Percentiles rank a stretch among this genome's conserved stretches.
phyloP scores from a whole-genome alignment of 192 early-diverging fungal species.

The Kappamyces sp. region DNA sequence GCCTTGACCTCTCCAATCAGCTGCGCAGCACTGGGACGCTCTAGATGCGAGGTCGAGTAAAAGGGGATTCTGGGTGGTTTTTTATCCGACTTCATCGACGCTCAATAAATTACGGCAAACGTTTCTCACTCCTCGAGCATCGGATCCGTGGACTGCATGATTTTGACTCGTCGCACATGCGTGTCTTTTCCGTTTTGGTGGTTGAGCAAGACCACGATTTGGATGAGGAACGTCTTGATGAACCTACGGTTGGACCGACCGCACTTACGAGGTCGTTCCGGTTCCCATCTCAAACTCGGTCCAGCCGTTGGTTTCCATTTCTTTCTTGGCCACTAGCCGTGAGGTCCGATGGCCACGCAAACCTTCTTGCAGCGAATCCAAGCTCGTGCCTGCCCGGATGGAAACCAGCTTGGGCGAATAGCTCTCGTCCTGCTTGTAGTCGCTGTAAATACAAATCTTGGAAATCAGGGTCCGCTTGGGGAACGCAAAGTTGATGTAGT shows the following conservation, averaged over 20 bases:
- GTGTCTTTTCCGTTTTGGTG: constrained; percentile 81
- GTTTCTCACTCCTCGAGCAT: no score
- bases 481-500: constrained; percentile 71
- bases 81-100: no score
- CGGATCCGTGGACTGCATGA: no score
- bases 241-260: background rate
- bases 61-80: no score
- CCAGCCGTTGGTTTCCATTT: background rate
- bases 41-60: no score
- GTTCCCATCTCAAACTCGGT: no score
- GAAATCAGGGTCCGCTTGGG: constrained; percentile 49
- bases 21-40: no score
- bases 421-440: constrained; percentile 74
- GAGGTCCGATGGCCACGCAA: background rate
- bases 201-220: constrained; percentile 64
- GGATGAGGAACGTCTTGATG: constrained; percentile 54
- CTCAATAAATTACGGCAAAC: no score
- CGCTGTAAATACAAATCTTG: constrained; percentile 46
- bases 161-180: no score
- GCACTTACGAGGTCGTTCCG: no score
- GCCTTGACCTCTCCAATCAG: no score
- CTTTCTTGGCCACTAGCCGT: background rate
- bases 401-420: constrained; percentile 68
- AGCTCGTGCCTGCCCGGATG: constrained; percentile 61
- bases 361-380: constrained; percentile 59